Evolutionary conservation across 2,329 filamentous ascomycete species (phyloP), one percentile per base, ranked within the genome.

Genomic region (Xylariaceae sp.): DNA sequence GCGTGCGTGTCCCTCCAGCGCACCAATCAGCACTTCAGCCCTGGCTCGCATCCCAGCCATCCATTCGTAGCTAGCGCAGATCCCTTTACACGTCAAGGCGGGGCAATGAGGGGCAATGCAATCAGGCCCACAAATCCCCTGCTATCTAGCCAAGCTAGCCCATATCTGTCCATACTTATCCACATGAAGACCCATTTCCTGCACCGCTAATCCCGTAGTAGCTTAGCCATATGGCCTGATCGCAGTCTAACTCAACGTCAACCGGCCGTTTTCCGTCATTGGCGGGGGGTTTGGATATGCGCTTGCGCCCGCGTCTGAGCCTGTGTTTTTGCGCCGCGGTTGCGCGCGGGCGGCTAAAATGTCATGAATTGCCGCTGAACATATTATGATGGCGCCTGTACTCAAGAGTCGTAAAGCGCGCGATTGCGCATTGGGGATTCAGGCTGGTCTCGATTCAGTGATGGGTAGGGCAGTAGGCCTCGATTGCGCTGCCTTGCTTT

Each of bases 191-290:
- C 29, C 47, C 47, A 36, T 37, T 29, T 5, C 20, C 9, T 13
- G 9, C 18, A n/a, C 23, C n/a, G 8, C 9, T 33, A 26, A 4
- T 27, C 41, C 33, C 39, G 16, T 23, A 35, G 27, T 55, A 57
- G 55, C 50, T 45, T 45, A 43, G 39, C 37, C 45, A 53, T 39
- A n/a, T n/a, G n/a, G n/a, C 44, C 26, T 26, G 30, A 50, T 49
- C 44, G 24, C 50, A 55, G 55, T 54, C 55, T 57, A 57, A 57
- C 46, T 57, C 50, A 32, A 57, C 50, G 50, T 43, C 54, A 53
- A 13, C 26, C 24, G 9, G 26, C 35, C 33, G 18, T 26, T 10
- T 35, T 18, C 15, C 30, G 16, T 45, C 20, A 39, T 44, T 37
- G 33, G 21, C n/a, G n/a, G n/a, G n/a, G n/a, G n/a, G n/a, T n/a